Evolutionary conservation across 73 alveolate species (phyloP), one percentile per base, ranked within the genome.

Genomic region (Paramecium biaurelia): DNA sequence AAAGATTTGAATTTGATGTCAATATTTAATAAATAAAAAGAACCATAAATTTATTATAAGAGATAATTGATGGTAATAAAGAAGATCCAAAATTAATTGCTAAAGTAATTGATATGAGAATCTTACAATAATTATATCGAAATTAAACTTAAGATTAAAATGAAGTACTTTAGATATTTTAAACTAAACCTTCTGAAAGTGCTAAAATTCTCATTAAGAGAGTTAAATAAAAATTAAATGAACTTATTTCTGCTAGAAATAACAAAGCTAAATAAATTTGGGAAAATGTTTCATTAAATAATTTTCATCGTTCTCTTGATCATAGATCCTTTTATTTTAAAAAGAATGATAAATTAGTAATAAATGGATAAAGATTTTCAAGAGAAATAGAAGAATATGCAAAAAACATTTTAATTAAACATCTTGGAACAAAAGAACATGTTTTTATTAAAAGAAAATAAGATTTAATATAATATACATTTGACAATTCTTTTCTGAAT

Each of bases 241-340:
- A 82, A 68, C 76, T 93, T 26, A 53, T 49, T 18, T 63, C 85
- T 10, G 93, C 95, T 1, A 93, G 95, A 21, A 92, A 57, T 70
- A 49, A 37, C 9, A 74, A 79, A 37, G 92, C 92, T 15, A 93
- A 92, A 57, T 53, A 72, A 57, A 45, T 57, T 30, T 93, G 96
- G 96, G 89, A 92, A 20, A 94, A 74, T 28, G 93, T 85, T 5
- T 68, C 93, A 4, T 47, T 89, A 34, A 93, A 79, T 45, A 93
- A 93, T 34, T 93, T 90, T 94, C 93, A 90, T 84, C 85, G 93
- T 32, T 72, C 93, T n/a, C 67, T 93, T 20, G 96, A 93, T 84
- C 96, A 93, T 92, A 79, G 96, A 57, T 85, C 94, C 2, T 93
- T 93, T 37, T 92, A 92, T 72, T 93, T 93, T 59, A 93, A 92